Conservation (phyloP, 2,329 filamentous ascomycete genomes). For the Pseudogymnoascus sp. region DNA sequence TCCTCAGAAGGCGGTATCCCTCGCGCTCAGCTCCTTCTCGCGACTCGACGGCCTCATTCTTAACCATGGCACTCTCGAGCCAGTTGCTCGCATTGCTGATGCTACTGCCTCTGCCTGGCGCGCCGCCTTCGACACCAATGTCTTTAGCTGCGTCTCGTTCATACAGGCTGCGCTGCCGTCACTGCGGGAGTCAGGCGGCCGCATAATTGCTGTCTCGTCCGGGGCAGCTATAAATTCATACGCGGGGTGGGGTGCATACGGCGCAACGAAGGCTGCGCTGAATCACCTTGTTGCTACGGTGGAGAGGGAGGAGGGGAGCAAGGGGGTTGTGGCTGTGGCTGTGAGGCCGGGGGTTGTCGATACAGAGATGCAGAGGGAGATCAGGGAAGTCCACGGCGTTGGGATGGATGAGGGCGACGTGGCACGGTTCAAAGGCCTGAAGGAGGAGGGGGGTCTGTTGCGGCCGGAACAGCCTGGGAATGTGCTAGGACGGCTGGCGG, state of each 20-base stretch:
- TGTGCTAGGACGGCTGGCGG: slow-evolving; percentile 73
- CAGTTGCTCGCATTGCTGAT: slow-evolving; percentile 62
- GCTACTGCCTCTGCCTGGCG: slow-evolving; percentile 67
- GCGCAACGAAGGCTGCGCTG: slow-evolving; percentile 72
- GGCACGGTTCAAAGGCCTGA: slow-evolving; percentile 58
- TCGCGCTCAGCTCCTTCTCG: slow-evolving; percentile 60
- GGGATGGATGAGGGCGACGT: slow-evolving; percentile 50
- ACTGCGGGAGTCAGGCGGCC: slow-evolving; percentile 59
- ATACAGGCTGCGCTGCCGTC: slow-evolving; percentile 61
- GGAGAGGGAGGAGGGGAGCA: slow-evolving; percentile 57
- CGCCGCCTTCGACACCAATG: slow-evolving; percentile 68
- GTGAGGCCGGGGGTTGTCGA: slow-evolving; percentile 76
- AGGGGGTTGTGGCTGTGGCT: slow-evolving; percentile 61
- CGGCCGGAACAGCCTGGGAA: slow-evolving; percentile 76
- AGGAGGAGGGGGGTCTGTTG: slow-evolving; percentile 63
- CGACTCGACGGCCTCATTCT: slow-evolving; percentile 73
- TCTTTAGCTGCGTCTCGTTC: slow-evolving; percentile 74
- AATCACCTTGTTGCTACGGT: slow-evolving; percentile 72
- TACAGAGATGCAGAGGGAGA: slow-evolving; percentile 80
- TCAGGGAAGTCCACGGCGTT: slow-evolving; percentile 62
- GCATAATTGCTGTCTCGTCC: slow-evolving; percentile 70
- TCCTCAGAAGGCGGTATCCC: slow-evolving; percentile 52
- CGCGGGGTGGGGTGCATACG: slow-evolving; percentile 70
- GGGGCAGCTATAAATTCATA: slow-evolving; percentile 64
- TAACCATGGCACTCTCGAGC: slow-evolving; percentile 78